phyloP scores from a whole-genome alignment of 352 stramenopile genomes.

The Phytophthora palmivora region DNA sequence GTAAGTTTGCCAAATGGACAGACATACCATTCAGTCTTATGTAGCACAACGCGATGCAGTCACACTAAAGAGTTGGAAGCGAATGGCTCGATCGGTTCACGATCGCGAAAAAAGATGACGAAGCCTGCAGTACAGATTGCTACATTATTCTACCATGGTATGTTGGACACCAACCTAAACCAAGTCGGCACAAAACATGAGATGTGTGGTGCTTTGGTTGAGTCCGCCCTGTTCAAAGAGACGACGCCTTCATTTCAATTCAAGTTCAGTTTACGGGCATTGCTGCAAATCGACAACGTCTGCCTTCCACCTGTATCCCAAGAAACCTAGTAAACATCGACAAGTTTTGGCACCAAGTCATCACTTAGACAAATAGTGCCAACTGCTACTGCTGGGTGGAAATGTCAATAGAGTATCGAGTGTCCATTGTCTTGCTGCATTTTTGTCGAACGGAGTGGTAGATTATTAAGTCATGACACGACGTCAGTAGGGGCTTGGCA shows the following conservation, averaged over 20 bases:
- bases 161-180: slow-evolving; percentile 9
- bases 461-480: slow-evolving; percentile 9
- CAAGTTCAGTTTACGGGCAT: slow-evolving; percentile 2
- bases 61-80: too few species aligned
- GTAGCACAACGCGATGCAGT: too few species aligned
- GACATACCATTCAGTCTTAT: not conserved
- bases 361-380: slow-evolving; percentile 6
- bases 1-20: not conserved
- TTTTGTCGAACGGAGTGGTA: slow-evolving; percentile 17
- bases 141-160: too few species aligned
- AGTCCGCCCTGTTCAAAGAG: slow-evolving; percentile 26
- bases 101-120: not conserved
- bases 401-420: slow-evolving; percentile 22
- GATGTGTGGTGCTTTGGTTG: slow-evolving; percentile 20
- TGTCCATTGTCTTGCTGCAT: slow-evolving; percentile 5
- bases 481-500: slow-evolving; percentile 34
- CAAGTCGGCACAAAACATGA: slow-evolving; percentile 2
- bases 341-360: slow-evolving; percentile 1
- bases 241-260: not conserved
- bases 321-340: slow-evolving; percentile 9
- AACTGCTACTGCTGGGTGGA: slow-evolving; percentile 32
- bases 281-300: slow-evolving; percentile 17
- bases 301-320: slow-evolving; percentile 16
- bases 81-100: not conserved
- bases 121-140: not conserved